phyloP scores from a whole-genome alignment of 495 filamentous ascomycete species.

The Bacidia gigantensis region DNA sequence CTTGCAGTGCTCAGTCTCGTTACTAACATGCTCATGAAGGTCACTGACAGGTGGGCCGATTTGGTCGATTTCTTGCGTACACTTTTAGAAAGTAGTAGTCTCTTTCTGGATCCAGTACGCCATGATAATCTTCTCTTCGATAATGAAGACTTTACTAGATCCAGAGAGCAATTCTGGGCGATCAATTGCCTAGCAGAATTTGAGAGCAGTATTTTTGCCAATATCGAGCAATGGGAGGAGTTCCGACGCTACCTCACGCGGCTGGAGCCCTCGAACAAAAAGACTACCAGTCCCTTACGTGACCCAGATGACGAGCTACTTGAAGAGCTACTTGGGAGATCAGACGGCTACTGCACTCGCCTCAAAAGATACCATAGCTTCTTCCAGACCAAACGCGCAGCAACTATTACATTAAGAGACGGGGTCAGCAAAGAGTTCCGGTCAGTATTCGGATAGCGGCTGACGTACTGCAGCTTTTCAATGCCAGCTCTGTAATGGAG shows the following conservation, averaged over 20 bases:
- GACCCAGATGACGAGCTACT: not conserved
- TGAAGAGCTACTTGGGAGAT: not conserved
- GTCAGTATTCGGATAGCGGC: not conserved
- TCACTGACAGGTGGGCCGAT: not conserved
- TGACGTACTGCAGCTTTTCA: not conserved
- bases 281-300: not conserved
- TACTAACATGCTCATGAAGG: not conserved
- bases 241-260: not conserved
- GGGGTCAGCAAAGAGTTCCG: not conserved
- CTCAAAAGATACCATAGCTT: not conserved
- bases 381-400: not conserved
- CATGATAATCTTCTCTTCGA: conserved; percentile 1
- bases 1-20: not conserved
- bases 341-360: not conserved
- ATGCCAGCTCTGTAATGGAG: conserved; percentile 18
- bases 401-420: not conserved
- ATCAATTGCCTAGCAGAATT: conserved; percentile 1
- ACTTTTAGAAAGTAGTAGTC: not conserved
- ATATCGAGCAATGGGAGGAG: conserved; percentile 1
- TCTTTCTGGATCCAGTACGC: not conserved
- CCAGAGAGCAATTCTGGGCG: not conserved
- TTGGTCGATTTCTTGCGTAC: not conserved
- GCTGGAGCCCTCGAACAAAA: not conserved
- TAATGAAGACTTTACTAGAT: not conserved
- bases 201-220: not conserved